phyloP scores from a whole-genome alignment of 768 basidiomycete genomes.

The Boletus tylopilopsis region DNA sequence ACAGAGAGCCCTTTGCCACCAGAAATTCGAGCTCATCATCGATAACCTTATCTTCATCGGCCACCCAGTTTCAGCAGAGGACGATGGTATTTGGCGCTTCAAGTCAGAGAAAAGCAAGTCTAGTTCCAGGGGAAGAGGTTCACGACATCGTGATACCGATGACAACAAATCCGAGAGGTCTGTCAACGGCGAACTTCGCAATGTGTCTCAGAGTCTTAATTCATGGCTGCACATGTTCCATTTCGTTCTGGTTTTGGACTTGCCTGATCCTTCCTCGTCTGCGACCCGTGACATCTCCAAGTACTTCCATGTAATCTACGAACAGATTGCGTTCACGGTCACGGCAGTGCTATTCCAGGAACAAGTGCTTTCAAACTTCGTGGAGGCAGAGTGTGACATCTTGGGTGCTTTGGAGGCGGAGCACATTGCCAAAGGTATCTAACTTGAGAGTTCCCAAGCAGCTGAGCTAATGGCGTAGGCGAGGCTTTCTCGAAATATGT shows the following conservation, averaged over 20 bases:
- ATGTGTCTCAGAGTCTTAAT: constrained; percentile 24
- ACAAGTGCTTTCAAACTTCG: constrained; percentile 82
- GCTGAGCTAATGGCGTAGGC: constrained; percentile 37
- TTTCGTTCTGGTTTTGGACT: constrained; percentile 81
- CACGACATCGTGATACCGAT: constrained; percentile 40
- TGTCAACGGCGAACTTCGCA: constrained; percentile 34
- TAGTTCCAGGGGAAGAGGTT: constrained; percentile 53
- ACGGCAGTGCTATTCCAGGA: constrained; percentile 92
- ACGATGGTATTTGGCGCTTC: constrained; percentile 73
- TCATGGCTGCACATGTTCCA: constrained; percentile 77
- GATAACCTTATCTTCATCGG: constrained; percentile 93
- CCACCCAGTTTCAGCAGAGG: constrained; percentile 83
- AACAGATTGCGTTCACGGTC: constrained; percentile 83
- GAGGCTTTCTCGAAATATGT: constrained; percentile 56
- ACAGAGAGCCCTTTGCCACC: constrained; percentile 76
- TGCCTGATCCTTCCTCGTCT: constrained; percentile 86
- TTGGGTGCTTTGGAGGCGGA: constrained; percentile 70
- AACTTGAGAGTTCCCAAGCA: constrained; percentile 16
- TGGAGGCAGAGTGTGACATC: constrained; percentile 74
- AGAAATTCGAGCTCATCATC: constrained; percentile 89
- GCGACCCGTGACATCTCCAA: constrained; percentile 71
- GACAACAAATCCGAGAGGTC: constrained; percentile 32
- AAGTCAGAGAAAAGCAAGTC: constrained; percentile 55
- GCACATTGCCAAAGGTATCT: constrained; percentile 64
- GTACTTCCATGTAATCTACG: constrained; percentile 85